A percentile compares a stretch with the other conserved stretches of the same genome.
Conservation (phyloP, 306 rosid species). For the Sechiopsis laciniata region DNA sequence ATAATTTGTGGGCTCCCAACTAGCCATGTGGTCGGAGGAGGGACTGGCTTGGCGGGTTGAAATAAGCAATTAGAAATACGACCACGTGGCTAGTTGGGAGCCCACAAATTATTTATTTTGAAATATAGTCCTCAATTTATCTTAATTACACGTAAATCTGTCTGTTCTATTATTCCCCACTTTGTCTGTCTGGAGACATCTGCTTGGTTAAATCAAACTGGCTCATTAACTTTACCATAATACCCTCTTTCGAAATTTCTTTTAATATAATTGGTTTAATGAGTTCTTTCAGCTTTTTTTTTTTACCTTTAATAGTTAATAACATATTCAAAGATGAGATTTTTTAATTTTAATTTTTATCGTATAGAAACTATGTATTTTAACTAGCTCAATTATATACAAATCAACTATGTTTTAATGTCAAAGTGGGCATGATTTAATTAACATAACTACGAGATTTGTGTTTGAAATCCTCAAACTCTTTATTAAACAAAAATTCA, state of each 20-base stretch:
- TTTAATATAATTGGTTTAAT: background rate
- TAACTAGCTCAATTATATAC: no score
- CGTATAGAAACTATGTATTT: background rate
- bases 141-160: background rate
- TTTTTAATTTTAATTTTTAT: no score
- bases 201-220: background rate
- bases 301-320: no score
- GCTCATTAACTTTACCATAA: background rate
- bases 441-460: no score
- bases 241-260: background rate
- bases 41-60: background rate
- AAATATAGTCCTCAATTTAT: background rate
- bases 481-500: no score
- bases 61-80: constrained; percentile 15
- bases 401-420: no score
- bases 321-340: no score
- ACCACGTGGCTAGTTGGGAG: constrained; percentile 37
- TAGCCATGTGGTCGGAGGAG: constrained; percentile 40
- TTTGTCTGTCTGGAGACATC: constrained; percentile 25
- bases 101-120: constrained; percentile 1
- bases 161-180: background rate
- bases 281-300: no score
- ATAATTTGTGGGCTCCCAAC: constrained; percentile 1
- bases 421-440: no score
- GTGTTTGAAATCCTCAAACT: no score